Base-by-base conservation (phyloP, 176 grass and related monocot species). In the Chrysopogon serrulatus region DNA sequence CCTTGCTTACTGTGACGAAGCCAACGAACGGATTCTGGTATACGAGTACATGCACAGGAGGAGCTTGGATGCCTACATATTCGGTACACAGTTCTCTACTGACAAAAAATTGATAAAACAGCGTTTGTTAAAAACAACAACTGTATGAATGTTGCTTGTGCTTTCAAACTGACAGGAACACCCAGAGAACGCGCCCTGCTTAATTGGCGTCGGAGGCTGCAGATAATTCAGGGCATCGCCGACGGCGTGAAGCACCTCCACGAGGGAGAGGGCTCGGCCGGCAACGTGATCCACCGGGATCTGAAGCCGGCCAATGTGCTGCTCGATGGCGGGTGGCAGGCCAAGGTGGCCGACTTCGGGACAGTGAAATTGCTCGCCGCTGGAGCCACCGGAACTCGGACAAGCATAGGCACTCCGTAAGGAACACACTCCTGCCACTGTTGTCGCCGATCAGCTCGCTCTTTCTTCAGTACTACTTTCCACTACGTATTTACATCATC, bases 251-350 rank as follows among this genome's bases (percentile, higher is more conserved):
- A 28, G 14, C 37, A 78, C 56, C 54, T 78, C 4, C 51, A 76
- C 5, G 51, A 76, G 32, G 74, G 31, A 28, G 48, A 56, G 18
- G 48, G 48, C 0, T 60, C 33, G n/a, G 0, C 6, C 21, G 74
- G 28, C 21, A 59, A 61, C 5, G 74, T 61, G 19, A 61, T 77
- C 18, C 74, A 78, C 56, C 41, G 75, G 75, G 76, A 79, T 64
- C 14, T 79, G 57, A 79, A 79, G 15, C 76, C 57, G 4, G 15
- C 4, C 14, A 79, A 79, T 45, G 57, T 79, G 34, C 76, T 64
- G 24, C 39, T 79, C 26, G 76, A 79, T 18, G 57, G 2, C 5
- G 24, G 15, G 21, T 79, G 76, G 76, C 6, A 63, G 11, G 42
- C 32, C 11, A 76, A 57, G 49, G 43, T 57, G 2, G 73, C 73